Conservation (phyloP, 2,329 filamentous ascomycete species). For the Hymenoscyphus salicellus region DNA sequence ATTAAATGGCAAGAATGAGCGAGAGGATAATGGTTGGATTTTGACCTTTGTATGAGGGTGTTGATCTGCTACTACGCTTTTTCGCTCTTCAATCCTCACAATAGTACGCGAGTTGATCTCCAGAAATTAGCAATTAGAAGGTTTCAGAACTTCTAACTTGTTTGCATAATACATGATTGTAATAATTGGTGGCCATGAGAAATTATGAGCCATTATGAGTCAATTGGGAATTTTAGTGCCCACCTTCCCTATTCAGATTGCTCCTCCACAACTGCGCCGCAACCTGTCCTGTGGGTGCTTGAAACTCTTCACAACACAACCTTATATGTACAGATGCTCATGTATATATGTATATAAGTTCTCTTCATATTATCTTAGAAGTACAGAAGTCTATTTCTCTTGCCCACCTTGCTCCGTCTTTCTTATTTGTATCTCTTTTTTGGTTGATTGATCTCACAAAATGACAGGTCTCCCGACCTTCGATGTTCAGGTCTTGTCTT, state of each 20-base stretch:
- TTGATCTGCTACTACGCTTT: background rate
- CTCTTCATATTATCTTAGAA: background rate
- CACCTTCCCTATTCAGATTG: background rate
- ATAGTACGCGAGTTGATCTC: background rate
- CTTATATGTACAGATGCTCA: background rate
- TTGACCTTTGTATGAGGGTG: constrained; percentile 44
- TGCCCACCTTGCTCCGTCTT: background rate
- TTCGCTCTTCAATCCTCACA: background rate
- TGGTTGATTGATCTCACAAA: background rate
- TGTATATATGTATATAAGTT: background rate
- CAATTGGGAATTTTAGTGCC: background rate
- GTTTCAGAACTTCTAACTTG: background rate
- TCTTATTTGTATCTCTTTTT: background rate
- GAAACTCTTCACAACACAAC: background rate
- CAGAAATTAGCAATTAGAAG: background rate
- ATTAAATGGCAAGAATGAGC: constrained; percentile 47
- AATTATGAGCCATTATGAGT: background rate
- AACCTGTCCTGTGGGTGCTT: too few species aligned
- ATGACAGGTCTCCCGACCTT: constrained; percentile 16
- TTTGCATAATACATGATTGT: background rate
- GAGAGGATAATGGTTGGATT: constrained; percentile 63
- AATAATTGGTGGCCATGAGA: background rate
- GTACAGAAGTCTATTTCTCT: background rate
- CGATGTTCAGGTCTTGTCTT: constrained; percentile 22
- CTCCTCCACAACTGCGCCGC: background rate